These are phyloP conservation scores for Teratosphaeria pseudoeucalypti DNA, from an alignment of 2,329 filamentous ascomycete genomes.

Conservation along the genomic window DNA sequence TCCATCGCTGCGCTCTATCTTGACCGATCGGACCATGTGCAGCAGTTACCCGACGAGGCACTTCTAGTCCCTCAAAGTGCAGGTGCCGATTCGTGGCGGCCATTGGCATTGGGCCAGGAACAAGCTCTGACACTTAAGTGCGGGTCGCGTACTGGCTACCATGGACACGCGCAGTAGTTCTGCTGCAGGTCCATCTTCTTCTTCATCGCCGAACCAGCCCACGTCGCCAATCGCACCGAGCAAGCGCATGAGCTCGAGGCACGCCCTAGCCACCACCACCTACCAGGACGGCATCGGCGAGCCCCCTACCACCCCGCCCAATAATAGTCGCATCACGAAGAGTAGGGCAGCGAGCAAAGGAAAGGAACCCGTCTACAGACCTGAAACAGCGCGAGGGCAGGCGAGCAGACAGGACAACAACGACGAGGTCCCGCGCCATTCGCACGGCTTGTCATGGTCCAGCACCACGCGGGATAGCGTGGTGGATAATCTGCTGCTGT, in stretches of 20 bases:
- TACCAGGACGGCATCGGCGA: constrained; percentile 4
- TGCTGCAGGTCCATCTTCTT: neutral
- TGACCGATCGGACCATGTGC: neutral
- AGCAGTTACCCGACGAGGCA: neutral
- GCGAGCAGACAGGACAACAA: constrained; percentile 1
- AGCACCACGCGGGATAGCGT: constrained; percentile 78
- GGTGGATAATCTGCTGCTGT: constrained; percentile 90
- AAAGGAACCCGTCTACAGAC: constrained; percentile 8
- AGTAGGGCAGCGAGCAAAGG: constrained; percentile 5
- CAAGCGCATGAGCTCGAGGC: constrained; percentile 6
- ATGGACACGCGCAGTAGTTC: constrained; percentile 2
- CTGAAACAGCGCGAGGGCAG: constrained; percentile 1
- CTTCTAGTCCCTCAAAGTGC: neutral
- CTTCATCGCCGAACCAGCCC: neutral
- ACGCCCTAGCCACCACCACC: constrained; percentile 2
- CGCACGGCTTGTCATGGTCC: constrained; percentile 76
- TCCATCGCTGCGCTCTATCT: neutral
- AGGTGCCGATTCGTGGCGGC: neutral
- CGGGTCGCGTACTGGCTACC: neutral
- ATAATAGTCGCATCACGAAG: neutral
- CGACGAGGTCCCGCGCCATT: constrained; percentile 35
- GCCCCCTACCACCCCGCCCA: constrained; percentile 5
- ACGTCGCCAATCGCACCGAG: constrained; percentile 2
- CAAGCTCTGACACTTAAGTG: neutral
- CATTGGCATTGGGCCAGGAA: neutral